These are phyloP conservation scores for Mycena belliarum DNA, from an alignment of 768 basidiomycete species.

Conservation along the genomic window DNA sequence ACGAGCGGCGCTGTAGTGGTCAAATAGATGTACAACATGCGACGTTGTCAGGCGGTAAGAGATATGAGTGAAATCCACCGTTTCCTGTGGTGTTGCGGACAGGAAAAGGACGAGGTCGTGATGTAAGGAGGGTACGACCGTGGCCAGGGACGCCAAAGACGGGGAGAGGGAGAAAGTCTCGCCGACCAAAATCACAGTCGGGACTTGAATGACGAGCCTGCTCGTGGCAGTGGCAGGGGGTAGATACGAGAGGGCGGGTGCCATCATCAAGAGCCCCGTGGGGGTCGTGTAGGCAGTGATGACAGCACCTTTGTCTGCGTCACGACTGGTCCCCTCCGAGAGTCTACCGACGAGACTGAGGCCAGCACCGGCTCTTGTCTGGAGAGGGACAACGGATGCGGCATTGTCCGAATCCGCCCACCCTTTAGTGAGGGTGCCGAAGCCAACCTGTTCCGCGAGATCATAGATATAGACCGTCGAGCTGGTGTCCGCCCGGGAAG, in stretches of 20 bases:
- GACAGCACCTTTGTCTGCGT: conserved; percentile 57
- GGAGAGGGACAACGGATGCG: conserved; percentile 64
- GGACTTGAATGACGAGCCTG: conserved; percentile 82
- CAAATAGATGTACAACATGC: conserved; percentile 89
- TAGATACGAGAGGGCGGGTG: conserved; percentile 72
- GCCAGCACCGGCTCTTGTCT: conserved; percentile 86
- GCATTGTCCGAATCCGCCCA: conserved; percentile 52
- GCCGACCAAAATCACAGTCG: conserved; percentile 66
- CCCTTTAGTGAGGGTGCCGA: conserved; percentile 70
- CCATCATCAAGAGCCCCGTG: conserved; percentile 81
- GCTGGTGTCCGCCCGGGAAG: conserved; percentile 55
- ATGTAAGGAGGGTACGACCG: conserved; percentile 60
- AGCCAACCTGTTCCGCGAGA: conserved; percentile 81
- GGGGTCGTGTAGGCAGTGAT: conserved; percentile 84
- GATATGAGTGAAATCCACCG: conserved; percentile 72
- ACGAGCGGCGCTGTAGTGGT: conserved; percentile 78
- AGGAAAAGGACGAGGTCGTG: conserved; percentile 72
- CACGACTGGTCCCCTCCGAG: conserved; percentile 76
- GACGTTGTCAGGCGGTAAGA: conserved; percentile 67
- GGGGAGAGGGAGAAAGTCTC: conserved; percentile 73
- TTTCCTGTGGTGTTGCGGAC: conserved; percentile 83
- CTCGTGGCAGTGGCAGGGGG: conserved; percentile 62
- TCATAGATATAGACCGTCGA: conserved; percentile 82
- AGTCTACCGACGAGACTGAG: conserved; percentile 76
- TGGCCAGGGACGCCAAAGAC: conserved; percentile 69